Percentiles rank a stretch among this genome's conserved stretches.
Evolutionary conservation across 192 early-diverging fungal genomes (phyloP).

Genomic region (Podila clonocystis): DNA sequence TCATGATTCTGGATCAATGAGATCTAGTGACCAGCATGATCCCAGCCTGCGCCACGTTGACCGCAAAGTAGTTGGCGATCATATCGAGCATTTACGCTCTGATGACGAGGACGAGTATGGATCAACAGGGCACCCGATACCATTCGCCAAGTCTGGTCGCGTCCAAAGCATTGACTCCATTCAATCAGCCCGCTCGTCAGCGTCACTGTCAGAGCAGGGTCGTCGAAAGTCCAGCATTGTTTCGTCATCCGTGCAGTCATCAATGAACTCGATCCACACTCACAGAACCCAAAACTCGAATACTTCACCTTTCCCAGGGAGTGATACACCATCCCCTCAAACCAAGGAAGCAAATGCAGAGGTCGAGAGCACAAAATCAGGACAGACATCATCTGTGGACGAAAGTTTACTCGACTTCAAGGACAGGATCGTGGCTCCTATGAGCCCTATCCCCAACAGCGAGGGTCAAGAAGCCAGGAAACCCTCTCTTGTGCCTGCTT

Average conservation of each 20-base stretch:
- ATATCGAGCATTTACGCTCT: slow-evolving; percentile 28
- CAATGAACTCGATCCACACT: background rate
- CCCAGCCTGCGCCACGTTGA: slow-evolving; percentile 9
- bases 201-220: background rate
- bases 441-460: background rate
- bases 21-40: slow-evolving; percentile 2
- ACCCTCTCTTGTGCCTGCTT: background rate
- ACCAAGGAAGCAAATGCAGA: background rate
- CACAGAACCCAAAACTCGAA: too few relatives aligned
- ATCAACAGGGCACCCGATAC: background rate
- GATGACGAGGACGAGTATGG: slow-evolving; percentile 30
- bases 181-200: background rate
- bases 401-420: slow-evolving; percentile 21
- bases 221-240: background rate
- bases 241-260: background rate
- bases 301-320: too few relatives aligned
- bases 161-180: slow-evolving; percentile 20
- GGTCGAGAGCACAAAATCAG: background rate
- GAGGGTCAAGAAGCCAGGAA: background rate
- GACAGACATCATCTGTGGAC: background rate
- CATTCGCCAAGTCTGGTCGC: background rate
- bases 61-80: background rate
- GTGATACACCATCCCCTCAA: too few relatives aligned
- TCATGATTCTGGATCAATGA: background rate
- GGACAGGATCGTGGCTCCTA: slow-evolving; percentile 27